A percentile compares a stretch with the other conserved stretches of the same genome.
Conservation (phyloP, 2,329 filamentous ascomycete species). For the Amauroascus verrucosus region DNA sequence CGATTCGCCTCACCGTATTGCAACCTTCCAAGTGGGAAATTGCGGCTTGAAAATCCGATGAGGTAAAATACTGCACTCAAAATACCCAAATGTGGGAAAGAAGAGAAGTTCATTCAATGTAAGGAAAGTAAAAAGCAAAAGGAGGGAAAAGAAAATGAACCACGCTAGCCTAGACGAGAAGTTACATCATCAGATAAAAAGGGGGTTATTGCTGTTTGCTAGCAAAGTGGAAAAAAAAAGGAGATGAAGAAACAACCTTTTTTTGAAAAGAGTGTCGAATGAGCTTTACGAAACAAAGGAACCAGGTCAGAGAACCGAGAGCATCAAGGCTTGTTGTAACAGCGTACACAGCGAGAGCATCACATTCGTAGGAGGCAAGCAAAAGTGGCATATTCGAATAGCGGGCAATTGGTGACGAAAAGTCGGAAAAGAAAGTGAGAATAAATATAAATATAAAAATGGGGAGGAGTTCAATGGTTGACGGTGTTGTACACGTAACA, state of each 20-base stretch:
- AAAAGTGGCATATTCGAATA: not conserved
- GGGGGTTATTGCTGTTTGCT: not conserved
- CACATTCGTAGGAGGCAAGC: conserved; percentile 9
- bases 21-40: no score
- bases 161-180: conserved; percentile 1
- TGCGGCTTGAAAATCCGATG: not conserved
- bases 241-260: not conserved
- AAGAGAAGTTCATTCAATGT: not conserved
- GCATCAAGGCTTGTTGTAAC: conserved; percentile 5
- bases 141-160: not conserved
- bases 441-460: conserved; percentile 4
- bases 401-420: not conserved
- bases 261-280: not conserved
- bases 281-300: not conserved
- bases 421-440: conserved; percentile 3
- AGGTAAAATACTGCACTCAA: not conserved
- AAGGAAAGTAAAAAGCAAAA: no score
- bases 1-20: no score
- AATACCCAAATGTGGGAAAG: not conserved
- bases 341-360: conserved; percentile 9
- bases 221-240: not conserved
- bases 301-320: not conserved
- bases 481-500: conserved; percentile 13
- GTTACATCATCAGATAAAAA: not conserved
- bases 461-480: conserved; percentile 10